phyloP scores from a whole-genome alignment of 768 basidiomycete genomes.

The Royoungia palumana region DNA sequence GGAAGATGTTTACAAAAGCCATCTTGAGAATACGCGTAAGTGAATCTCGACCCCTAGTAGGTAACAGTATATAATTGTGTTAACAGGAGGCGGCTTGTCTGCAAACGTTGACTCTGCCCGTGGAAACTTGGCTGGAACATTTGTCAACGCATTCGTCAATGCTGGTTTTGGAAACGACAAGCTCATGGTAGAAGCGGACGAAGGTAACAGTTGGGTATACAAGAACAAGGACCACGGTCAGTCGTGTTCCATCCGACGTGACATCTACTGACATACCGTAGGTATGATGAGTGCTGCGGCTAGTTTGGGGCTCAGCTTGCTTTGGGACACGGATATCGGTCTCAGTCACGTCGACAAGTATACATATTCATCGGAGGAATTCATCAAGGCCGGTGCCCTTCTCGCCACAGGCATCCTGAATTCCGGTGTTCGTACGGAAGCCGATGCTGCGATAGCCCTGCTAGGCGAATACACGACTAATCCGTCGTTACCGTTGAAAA shows the following conservation, averaged over 20 bases:
- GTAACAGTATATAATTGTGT: background rate
- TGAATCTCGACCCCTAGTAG: background rate
- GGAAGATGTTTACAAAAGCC: constrained; percentile 97
- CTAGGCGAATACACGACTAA: constrained; percentile 89
- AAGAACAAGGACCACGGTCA: constrained; percentile 98
- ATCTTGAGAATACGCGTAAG: constrained; percentile 86
- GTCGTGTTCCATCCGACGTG: constrained; percentile 14
- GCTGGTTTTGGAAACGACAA: constrained; percentile 99
- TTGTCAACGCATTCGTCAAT: constrained; percentile 98
- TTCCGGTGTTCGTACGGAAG: constrained; percentile 84
- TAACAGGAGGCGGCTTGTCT: constrained; percentile 58
- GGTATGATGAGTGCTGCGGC: constrained; percentile 97
- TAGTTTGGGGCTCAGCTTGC: constrained; percentile 84
- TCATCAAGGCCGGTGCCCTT: constrained; percentile 97
- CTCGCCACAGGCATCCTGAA: constrained; percentile 94
- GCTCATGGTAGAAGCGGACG: constrained; percentile 94
- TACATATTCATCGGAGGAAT: constrained; percentile 92
- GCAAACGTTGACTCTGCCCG: constrained; percentile 89
- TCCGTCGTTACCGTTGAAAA: constrained; percentile 78
- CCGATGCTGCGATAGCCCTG: constrained; percentile 88
- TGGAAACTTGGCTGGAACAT: constrained; percentile 92
- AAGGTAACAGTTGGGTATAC: constrained; percentile 98
- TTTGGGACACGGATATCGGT: constrained; percentile 97
- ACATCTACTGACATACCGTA: constrained; percentile 26
- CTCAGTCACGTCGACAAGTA: constrained; percentile 96